A percentile compares a stretch with the other conserved stretches of the same genome.
Conservation (phyloP, 1,284 basidiomycete species). For the Pholiota adiposa region DNA sequence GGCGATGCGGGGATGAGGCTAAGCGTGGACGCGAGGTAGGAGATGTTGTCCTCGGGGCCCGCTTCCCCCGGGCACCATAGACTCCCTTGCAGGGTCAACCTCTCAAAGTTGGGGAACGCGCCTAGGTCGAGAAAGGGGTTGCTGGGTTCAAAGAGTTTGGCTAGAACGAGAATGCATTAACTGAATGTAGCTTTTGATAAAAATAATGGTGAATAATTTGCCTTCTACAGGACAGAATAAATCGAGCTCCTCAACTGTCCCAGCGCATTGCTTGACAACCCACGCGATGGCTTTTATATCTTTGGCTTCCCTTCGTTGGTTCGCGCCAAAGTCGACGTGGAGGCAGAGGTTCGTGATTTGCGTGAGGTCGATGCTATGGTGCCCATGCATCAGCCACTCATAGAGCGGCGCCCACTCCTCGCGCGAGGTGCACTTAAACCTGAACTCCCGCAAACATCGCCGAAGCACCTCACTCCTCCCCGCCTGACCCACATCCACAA, state of each 20-base stretch:
- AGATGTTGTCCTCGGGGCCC: background rate
- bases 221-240: conserved; percentile 6
- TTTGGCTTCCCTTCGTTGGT: background rate
- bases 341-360: background rate
- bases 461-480: background rate
- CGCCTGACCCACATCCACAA: background rate
- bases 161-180: background rate
- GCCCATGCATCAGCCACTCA: conserved; percentile 11
- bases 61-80: conserved; percentile 4
- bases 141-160: background rate
- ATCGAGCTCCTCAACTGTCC: background rate
- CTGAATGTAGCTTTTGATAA: background rate
- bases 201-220: background rate
- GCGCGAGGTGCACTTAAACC: background rate
- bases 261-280: conserved; percentile 8
- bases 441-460: conserved; percentile 2
- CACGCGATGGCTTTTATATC: conserved; percentile 3
- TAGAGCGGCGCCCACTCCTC: background rate
- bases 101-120: background rate
- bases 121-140: conserved; percentile 2
- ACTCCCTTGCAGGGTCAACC: conserved; percentile 1
- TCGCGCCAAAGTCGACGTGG: background rate
- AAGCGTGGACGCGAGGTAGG: conserved; percentile 7
- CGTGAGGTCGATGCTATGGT: conserved; percentile 2
- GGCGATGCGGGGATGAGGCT: background rate